Evolutionary conservation across 129 eudicot species (phyloP).

Genomic region (Helianthus tuberosus): DNA sequence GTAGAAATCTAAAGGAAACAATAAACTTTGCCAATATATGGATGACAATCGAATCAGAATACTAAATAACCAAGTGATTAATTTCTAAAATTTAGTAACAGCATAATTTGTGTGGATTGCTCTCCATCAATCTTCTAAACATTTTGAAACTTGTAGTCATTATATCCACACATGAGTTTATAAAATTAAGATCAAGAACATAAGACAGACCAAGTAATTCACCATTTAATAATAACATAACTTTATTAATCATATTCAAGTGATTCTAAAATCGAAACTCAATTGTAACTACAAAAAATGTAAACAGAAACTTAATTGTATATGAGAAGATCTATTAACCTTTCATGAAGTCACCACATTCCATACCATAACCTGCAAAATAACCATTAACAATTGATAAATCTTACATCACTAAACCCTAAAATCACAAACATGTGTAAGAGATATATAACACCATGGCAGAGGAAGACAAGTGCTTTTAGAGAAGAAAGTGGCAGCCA

Average conservation of each 20-base stretch:
- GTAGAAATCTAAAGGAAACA: slow-evolving; percentile 10
- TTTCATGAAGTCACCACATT: slow-evolving; percentile 94
- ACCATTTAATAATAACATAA: slow-evolving; percentile 8
- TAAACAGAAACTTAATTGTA: neutral
- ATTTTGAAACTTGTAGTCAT: neutral
- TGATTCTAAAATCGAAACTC: too few relatives aligned
- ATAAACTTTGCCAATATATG: slow-evolving; percentile 1
- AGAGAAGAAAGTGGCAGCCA: too few relatives aligned
- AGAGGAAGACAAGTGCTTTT: too few relatives aligned
- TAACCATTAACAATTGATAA: too few relatives aligned
- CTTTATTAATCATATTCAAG: slow-evolving; percentile 15
- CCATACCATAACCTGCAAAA: too few relatives aligned
- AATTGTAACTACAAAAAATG: too few relatives aligned
- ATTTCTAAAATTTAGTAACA: neutral
- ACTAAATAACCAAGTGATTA: neutral
- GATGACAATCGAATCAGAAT: slow-evolving; percentile 6
- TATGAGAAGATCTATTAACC: slow-evolving; percentile 35
- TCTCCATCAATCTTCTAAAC: neutral
- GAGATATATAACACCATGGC: too few relatives aligned
- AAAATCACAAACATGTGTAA: too few relatives aligned
- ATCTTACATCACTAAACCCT: too few relatives aligned
- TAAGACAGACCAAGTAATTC: slow-evolving; percentile 9
- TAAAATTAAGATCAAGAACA: slow-evolving; percentile 16
- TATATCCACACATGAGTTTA: neutral
- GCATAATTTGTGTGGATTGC: neutral